phyloP scores from a whole-genome alignment of 108 stramenopile species.

The Seminavis robusta region DNA sequence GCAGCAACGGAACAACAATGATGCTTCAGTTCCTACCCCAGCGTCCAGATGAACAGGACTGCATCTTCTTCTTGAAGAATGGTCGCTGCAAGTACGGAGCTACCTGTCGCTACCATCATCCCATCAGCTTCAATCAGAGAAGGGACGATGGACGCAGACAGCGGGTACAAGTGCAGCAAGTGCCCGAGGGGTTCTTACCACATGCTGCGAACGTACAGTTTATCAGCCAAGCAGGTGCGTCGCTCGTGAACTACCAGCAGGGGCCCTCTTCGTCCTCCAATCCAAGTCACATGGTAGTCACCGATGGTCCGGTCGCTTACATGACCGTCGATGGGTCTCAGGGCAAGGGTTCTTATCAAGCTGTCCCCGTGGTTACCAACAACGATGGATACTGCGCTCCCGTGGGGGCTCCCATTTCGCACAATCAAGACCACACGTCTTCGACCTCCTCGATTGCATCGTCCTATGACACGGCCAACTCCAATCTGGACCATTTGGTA shows the following conservation, averaged over 20 bases:
- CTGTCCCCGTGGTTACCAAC: background rate
- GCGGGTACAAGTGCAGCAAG: slow-evolving; percentile 10
- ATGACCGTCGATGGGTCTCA: slow-evolving; percentile 18
- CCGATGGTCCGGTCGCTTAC: slow-evolving; percentile 32
- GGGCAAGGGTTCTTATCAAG: background rate
- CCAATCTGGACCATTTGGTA: slow-evolving; percentile 18
- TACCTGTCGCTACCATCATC: slow-evolving; percentile 91
- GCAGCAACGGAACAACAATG: slow-evolving; percentile 11
- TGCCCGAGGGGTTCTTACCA: no score
- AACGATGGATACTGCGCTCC: background rate
- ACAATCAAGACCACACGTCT: slow-evolving; percentile 9
- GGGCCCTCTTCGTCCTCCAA: slow-evolving; percentile 11
- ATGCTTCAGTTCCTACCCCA: slow-evolving; percentile 60
- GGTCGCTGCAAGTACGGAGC: slow-evolving; percentile 89
- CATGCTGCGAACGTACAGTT: background rate
- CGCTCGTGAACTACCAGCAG: no score
- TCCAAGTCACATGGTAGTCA: slow-evolving; percentile 35
- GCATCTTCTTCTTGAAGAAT: slow-evolving; percentile 85
- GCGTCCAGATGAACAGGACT: slow-evolving; percentile 82
- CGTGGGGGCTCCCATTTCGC: background rate
- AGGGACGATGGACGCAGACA: slow-evolving; percentile 10
- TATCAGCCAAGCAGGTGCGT: slow-evolving; percentile 8
- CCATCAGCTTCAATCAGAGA: slow-evolving; percentile 39
- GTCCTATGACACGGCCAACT: slow-evolving; percentile 46
- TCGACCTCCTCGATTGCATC: slow-evolving; percentile 57